These are phyloP conservation scores for Lecanicillium sp. DNA, from an alignment of 2,329 filamentous ascomycete genomes.

Conservation along the genomic window DNA sequence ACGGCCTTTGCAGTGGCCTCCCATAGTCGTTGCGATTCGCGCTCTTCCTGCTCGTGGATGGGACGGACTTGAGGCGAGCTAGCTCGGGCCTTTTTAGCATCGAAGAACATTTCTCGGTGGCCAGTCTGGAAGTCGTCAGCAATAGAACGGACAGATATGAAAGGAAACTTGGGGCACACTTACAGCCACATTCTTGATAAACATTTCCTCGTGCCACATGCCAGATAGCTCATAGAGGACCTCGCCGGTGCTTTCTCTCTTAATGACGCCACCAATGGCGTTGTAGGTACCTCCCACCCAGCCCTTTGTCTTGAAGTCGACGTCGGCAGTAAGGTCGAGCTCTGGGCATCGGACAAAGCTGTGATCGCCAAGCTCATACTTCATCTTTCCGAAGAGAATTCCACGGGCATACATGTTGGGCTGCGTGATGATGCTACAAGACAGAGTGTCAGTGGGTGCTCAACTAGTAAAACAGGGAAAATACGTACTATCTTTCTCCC, in stretches of 20 bases:
- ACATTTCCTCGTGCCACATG: slow-evolving; percentile 93
- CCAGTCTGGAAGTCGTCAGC: slow-evolving; percentile 54
- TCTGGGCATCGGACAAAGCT: slow-evolving; percentile 90
- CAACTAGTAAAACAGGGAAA: too few relatives aligned
- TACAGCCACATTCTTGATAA: slow-evolving; percentile 74
- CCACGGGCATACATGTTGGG: slow-evolving; percentile 99
- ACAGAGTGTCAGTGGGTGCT: too few relatives aligned
- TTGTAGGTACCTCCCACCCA: slow-evolving; percentile 97
- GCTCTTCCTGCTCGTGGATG: slow-evolving; percentile 76
- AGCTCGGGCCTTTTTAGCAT: slow-evolving; percentile 71
- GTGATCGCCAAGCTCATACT: slow-evolving; percentile 95
- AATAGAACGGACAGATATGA: slow-evolving; percentile 1
- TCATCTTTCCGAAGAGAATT: slow-evolving; percentile 98
- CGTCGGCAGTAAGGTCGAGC: slow-evolving; percentile 74
- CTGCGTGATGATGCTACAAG: slow-evolving; percentile 55
- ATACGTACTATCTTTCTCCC: slow-evolving; percentile 79
- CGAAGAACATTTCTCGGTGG: slow-evolving; percentile 83
- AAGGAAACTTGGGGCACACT: slow-evolving; percentile 16
- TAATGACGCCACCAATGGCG: slow-evolving; percentile 86
- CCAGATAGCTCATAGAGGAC: slow-evolving; percentile 86
- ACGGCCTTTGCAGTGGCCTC: slow-evolving; percentile 73
- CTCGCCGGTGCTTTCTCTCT: slow-evolving; percentile 79
- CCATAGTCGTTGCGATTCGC: slow-evolving; percentile 89
- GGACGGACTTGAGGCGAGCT: slow-evolving; percentile 67
- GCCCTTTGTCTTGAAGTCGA: slow-evolving; percentile 98